phyloP scores from a whole-genome alignment of 495 filamentous ascomycete species.

The Penicillium antarcticum region DNA sequence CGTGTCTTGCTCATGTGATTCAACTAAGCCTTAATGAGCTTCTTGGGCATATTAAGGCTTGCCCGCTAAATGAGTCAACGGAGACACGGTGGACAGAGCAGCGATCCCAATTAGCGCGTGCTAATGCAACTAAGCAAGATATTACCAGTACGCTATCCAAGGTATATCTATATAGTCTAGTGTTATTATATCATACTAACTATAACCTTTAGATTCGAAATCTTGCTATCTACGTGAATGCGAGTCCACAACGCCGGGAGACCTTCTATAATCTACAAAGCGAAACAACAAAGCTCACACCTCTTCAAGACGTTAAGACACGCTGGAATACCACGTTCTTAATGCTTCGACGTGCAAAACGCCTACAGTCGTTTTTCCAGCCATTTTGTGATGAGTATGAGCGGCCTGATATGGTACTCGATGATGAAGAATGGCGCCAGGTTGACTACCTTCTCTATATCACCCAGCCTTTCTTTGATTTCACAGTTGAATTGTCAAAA shows the following conservation, averaged over 20 bases:
- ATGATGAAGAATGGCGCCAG: no score
- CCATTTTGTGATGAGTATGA: no score
- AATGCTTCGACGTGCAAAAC: no score
- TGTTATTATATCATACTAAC: not conserved
- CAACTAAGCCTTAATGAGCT: constrained; percentile 13
- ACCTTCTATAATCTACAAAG: not conserved
- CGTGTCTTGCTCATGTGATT: constrained; percentile 12
- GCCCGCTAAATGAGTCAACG: not conserved
- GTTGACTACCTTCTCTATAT: no score
- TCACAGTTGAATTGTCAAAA: no score
- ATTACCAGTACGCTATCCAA: not conserved
- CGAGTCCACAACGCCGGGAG: not conserved
- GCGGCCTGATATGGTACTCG: no score
- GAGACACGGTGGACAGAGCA: not conserved
- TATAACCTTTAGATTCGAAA: not conserved
- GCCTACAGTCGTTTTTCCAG: no score
- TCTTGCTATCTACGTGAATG: not conserved
- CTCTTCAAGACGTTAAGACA: not conserved
- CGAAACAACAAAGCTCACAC: not conserved
- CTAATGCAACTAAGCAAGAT: not conserved
- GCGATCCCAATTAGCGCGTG: not conserved
- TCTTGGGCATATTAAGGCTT: constrained; percentile 2
- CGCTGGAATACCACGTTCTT: not conserved
- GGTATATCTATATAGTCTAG: not conserved
- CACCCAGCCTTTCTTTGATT: no score